These are phyloP conservation scores for Coelastrella sp. DNA, from an alignment of 139 green algal genomes.

Conservation along the genomic window DNA sequence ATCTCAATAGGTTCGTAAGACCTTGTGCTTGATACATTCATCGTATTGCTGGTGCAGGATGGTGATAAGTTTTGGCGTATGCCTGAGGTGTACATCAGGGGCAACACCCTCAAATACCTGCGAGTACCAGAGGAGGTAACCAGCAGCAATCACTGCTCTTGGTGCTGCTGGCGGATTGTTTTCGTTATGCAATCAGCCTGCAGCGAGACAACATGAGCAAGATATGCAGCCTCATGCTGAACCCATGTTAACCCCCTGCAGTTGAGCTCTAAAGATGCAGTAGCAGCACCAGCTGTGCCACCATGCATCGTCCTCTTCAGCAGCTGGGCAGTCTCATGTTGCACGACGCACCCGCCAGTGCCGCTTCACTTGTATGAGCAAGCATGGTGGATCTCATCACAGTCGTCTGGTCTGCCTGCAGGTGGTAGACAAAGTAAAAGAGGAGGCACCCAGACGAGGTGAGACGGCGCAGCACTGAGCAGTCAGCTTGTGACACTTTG, in stretches of 20 bases:
- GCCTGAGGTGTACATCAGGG: constrained; percentile 94
- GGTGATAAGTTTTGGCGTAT: constrained; percentile 97
- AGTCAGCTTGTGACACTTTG: too few species aligned
- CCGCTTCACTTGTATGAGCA: too few species aligned
- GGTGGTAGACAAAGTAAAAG: constrained; percentile 91
- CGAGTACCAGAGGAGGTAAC: constrained; percentile 95
- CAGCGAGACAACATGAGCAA: too few species aligned
- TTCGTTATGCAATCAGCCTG: not conserved
- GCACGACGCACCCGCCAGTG: too few species aligned
- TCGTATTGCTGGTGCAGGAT: constrained; percentile 69
- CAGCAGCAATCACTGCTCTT: not conserved
- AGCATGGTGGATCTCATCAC: not conserved
- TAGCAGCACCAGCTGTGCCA: too few species aligned
- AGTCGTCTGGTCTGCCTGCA: constrained; percentile 37
- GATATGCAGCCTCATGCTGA: too few species aligned
- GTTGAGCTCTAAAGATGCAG: too few species aligned
- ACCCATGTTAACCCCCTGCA: too few species aligned
- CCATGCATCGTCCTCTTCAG: too few species aligned
- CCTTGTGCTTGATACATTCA: not conserved
- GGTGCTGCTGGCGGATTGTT: not conserved
- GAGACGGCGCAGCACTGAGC: not conserved
- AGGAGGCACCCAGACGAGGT: constrained; percentile 75
- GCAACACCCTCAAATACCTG: constrained; percentile 99
- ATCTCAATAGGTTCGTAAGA: not conserved
- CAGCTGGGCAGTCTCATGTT: too few species aligned